A percentile compares a stretch with the other conserved stretches of the same genome.
Evolutionary conservation across 331 rosid species (phyloP).

Genomic region (Stylosanthes scabra): DNA sequence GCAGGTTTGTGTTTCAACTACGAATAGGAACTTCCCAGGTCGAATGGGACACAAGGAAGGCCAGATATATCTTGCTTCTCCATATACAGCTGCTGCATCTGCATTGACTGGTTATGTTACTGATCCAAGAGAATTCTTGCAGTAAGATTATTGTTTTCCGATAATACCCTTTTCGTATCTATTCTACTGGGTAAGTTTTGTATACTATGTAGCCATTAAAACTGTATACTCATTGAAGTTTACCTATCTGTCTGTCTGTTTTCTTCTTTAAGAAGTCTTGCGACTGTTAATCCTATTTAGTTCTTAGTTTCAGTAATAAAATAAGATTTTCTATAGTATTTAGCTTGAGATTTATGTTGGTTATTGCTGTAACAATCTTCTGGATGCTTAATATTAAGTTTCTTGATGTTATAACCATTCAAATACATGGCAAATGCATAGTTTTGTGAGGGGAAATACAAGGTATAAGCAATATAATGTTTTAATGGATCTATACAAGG

Average conservation of each 20-base stretch:
- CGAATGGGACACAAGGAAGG: constrained; percentile 99
- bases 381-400: constrained; percentile 7
- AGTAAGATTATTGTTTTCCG: constrained; percentile 46
- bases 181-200: constrained; percentile 29
- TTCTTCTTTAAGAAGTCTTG: background rate
- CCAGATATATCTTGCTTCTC: constrained; percentile 90
- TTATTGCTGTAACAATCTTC: background rate
- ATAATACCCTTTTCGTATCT: constrained; percentile 7
- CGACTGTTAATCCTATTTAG: constrained; percentile 12
- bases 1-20: constrained; percentile 97
- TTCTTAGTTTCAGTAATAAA: background rate
- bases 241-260: background rate
- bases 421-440: too few species aligned
- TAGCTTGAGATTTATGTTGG: background rate
- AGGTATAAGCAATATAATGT: too few species aligned
- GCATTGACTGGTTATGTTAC: constrained; percentile 96
- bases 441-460: too few species aligned
- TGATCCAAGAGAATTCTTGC: constrained; percentile 95
- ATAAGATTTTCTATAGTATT: background rate
- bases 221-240: constrained; percentile 11
- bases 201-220: constrained; percentile 26
- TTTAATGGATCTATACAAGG: too few species aligned
- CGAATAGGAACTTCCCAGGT: constrained; percentile 96
- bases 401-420: constrained; percentile 4
- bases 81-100: constrained; percentile 96